These are phyloP conservation scores for Cardiospermum halicacabum DNA, from an alignment of 345 rosid genomes.

Conservation along the genomic window DNA sequence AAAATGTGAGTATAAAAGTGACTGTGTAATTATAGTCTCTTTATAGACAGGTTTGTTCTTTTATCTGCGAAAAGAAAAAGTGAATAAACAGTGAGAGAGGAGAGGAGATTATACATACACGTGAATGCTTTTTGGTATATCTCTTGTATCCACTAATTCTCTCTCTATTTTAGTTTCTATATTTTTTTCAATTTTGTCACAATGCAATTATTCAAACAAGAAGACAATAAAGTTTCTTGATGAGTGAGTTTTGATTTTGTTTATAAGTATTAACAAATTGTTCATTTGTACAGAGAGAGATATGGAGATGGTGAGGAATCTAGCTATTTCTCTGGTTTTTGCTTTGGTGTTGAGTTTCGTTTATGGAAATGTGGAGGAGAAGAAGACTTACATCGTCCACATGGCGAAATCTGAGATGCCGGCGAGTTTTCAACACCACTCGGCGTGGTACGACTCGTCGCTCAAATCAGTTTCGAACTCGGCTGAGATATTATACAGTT, in stretches of 20 bases:
- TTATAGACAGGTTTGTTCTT: neutral
- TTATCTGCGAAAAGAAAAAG: conserved; percentile 8
- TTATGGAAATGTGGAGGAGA: conserved; percentile 11
- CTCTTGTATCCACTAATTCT: neutral
- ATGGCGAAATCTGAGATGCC: conserved; percentile 83
- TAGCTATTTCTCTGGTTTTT: neutral
- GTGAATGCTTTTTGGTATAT: conserved; percentile 12
- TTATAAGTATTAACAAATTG: no score
- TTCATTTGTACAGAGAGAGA: no score
- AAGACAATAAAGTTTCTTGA: conserved; percentile 27
- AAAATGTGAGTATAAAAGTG: no score
- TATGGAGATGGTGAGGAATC: neutral
- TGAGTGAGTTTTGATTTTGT: neutral
- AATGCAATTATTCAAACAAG: conserved; percentile 32
- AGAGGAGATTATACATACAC: no score
- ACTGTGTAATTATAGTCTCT: no score
- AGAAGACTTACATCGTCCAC: conserved; percentile 79
- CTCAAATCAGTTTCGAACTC: conserved; percentile 60
- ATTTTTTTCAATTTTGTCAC: neutral
- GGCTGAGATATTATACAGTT: conserved; percentile 50
- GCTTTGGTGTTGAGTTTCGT: conserved; percentile 31
- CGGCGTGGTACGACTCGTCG: conserved; percentile 73
- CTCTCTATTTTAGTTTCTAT: neutral
- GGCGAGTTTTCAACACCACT: conserved; percentile 45
- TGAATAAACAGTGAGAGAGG: neutral